Conservation (phyloP, 352 stramenopile genomes). For the Globisporangium abappressorium region DNA sequence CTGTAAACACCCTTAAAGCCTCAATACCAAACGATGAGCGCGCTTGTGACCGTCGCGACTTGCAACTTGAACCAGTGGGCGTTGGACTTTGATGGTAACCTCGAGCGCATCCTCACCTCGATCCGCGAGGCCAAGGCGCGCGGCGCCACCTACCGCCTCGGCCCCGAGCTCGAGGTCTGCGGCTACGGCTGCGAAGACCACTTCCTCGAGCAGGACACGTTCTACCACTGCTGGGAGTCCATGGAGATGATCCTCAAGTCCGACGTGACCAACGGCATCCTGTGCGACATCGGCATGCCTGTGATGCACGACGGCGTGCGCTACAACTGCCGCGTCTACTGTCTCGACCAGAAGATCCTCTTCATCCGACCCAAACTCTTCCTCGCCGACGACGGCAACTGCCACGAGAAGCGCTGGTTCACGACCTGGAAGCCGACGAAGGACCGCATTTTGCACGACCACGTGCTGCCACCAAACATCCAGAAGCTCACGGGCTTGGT, state of each 20-base stretch:
- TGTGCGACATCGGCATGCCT: slow-evolving; percentile 99
- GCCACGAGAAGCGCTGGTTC: slow-evolving; percentile 95
- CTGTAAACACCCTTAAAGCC: neutral
- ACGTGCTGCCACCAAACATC: slow-evolving; percentile 83
- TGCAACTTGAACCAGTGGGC: slow-evolving; percentile 99
- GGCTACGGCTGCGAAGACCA: slow-evolving; percentile 99
- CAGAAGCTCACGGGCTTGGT: slow-evolving; percentile 72
- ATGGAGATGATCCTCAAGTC: slow-evolving; percentile 83
- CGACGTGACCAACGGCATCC: slow-evolving; percentile 90
- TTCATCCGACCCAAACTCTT: slow-evolving; percentile 93
- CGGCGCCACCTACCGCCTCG: slow-evolving; percentile 92
- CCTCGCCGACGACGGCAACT: slow-evolving; percentile 97
- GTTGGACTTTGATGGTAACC: slow-evolving; percentile 97
- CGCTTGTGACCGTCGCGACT: slow-evolving; percentile 93
- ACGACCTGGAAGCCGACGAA: slow-evolving; percentile 75
- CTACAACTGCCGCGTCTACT: slow-evolving; percentile 98
- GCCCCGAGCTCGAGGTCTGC: slow-evolving; percentile 97
- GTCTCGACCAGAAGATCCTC: slow-evolving; percentile 91
- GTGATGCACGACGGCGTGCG: slow-evolving; percentile 93
- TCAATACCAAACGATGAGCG: slow-evolving; percentile 48
- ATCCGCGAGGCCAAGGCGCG: slow-evolving; percentile 86
- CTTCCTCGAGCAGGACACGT: slow-evolving; percentile 98
- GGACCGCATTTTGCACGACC: slow-evolving; percentile 55
- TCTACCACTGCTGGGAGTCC: slow-evolving; percentile 97
- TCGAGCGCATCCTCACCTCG: slow-evolving; percentile 88